Percentiles rank a stretch among this genome's conserved stretches.
Conservation (phyloP, 2,329 filamentous ascomycete species). For the Trichoderma sp. region DNA sequence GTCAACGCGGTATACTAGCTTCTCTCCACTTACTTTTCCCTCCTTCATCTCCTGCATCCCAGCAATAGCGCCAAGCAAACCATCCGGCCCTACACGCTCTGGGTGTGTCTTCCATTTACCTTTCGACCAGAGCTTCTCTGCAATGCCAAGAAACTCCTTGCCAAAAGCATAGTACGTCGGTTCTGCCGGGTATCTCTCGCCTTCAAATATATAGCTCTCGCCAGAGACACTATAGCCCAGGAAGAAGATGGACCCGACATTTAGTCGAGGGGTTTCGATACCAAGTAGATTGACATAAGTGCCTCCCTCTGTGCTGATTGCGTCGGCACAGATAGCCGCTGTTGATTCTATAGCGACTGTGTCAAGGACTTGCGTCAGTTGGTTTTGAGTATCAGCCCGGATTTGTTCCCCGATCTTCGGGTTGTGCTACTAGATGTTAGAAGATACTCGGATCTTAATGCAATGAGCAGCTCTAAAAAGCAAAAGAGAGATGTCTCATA, state of each 20-base stretch:
- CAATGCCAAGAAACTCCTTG: neutral
- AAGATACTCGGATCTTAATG: accelerated
- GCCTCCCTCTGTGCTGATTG: neutral
- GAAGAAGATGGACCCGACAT: neutral
- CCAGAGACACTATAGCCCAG: neutral
- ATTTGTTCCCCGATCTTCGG: neutral
- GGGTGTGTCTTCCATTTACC: neutral
- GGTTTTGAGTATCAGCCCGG: neutral
- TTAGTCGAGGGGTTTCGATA: neutral
- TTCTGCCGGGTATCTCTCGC: neutral
- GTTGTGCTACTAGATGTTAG: neutral
- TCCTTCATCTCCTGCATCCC: neutral
- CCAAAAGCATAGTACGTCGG: neutral
- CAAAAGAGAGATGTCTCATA: neutral
- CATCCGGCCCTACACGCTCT: neutral
- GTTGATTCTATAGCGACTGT: neutral
- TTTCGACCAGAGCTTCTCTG: neutral
- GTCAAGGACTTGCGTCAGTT: neutral
- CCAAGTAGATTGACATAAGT: neutral
- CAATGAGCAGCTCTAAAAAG: accelerated
- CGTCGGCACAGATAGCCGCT: neutral
- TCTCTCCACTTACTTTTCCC: neutral
- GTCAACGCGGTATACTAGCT: neutral
- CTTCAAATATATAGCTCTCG: neutral
- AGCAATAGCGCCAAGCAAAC: neutral